These are phyloP conservation scores for Teratosphaeria gauchensis DNA, from an alignment of 2,329 filamentous ascomycete genomes.

Conservation along the genomic window DNA sequence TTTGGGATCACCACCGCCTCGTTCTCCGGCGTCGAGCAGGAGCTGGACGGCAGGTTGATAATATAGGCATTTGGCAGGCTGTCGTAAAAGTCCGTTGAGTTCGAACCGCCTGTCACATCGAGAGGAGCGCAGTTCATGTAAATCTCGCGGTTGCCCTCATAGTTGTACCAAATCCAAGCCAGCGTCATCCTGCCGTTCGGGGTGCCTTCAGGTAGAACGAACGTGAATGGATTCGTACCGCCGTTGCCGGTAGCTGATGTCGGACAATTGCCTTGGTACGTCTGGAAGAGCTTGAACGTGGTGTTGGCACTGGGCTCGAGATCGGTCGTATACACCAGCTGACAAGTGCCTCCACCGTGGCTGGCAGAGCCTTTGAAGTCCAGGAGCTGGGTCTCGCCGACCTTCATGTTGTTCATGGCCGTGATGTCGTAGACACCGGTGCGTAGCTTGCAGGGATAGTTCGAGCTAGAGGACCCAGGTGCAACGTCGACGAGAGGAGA, in stretches of 20 bases:
- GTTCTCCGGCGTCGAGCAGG: constrained; percentile 5
- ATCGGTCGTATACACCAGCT: constrained; percentile 73
- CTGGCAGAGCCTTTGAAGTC: constrained; percentile 62
- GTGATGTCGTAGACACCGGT: constrained; percentile 36
- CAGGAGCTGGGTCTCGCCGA: constrained; percentile 54
- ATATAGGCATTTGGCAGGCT: constrained; percentile 60
- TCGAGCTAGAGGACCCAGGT: constrained; percentile 15
- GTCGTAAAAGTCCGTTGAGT: constrained; percentile 41
- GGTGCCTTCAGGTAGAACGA: constrained; percentile 62
- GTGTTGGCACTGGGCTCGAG: constrained; percentile 55
- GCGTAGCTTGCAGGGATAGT: constrained; percentile 76
- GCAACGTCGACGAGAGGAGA: constrained; percentile 53
- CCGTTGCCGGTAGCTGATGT: constrained; percentile 48
- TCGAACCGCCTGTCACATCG: constrained; percentile 44
- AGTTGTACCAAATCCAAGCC: constrained; percentile 92
- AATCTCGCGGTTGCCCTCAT: constrained; percentile 81
- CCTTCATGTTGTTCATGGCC: constrained; percentile 49
- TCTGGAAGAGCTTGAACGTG: constrained; percentile 80
- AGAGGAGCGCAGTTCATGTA: constrained; percentile 93
- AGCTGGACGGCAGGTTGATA: constrained; percentile 44
- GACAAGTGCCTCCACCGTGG: constrained; percentile 87
- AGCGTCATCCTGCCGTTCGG: constrained; percentile 65
- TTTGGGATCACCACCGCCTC: constrained; percentile 10
- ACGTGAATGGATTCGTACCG: constrained; percentile 51
- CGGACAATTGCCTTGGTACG: constrained; percentile 77